Evolutionary conservation across 1,139 yeast species (phyloP).

Genomic region (Hemisphaericaspora xylanilytica): DNA sequence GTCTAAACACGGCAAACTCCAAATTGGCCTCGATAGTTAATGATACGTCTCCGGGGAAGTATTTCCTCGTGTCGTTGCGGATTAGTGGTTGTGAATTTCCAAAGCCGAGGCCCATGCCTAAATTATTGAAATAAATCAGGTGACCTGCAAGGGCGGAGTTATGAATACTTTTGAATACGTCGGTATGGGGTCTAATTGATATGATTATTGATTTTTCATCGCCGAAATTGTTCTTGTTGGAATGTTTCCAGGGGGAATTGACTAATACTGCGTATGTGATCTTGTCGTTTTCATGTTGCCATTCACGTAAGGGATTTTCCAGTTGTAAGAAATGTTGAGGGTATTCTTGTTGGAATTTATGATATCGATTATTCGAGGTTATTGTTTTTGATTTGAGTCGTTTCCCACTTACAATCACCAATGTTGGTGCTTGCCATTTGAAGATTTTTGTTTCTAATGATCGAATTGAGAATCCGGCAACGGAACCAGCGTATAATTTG

Average conservation of each 20-base stretch:
- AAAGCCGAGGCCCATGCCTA: conserved; percentile 78
- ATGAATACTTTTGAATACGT: conserved; percentile 45
- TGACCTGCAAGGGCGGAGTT: conserved; percentile 29
- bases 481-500: conserved; percentile 69
- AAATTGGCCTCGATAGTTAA: conserved; percentile 72
- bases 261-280: conserved; percentile 63
- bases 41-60: conserved; percentile 68
- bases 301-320: conserved; percentile 28
- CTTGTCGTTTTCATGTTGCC: conserved; percentile 40
- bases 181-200: conserved; percentile 65
- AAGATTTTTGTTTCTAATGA: conserved; percentile 81
- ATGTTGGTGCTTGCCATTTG: conserved; percentile 89
- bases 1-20: conserved; percentile 80
- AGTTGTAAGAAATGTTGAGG: conserved; percentile 45
- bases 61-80: conserved; percentile 40
- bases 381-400: conserved; percentile 42
- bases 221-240: conserved; percentile 75
- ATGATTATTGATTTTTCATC: conserved; percentile 52
- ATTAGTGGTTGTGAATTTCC: conserved; percentile 66
- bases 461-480: conserved; percentile 81
- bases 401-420: conserved; percentile 67
- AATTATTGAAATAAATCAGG: conserved; percentile 60
- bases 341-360: conserved; percentile 48
- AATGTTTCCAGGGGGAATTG: conserved; percentile 71
- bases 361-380: conserved; percentile 47